These are phyloP conservation scores for Hyphopichia fennica DNA, from an alignment of 1,139 yeast genomes.

Conservation along the genomic window DNA sequence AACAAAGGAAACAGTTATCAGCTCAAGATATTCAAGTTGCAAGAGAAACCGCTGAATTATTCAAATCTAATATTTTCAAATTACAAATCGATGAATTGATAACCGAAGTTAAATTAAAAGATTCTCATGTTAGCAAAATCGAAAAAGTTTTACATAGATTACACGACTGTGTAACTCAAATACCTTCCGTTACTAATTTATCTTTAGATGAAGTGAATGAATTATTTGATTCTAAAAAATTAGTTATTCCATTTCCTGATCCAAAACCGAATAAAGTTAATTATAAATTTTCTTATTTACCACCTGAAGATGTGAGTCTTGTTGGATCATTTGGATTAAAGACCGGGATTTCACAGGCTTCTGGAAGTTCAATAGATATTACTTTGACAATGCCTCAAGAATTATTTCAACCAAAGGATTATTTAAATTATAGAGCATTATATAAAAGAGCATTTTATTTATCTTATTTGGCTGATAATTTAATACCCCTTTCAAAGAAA, in stretches of 20 bases:
- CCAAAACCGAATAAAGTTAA: constrained; percentile 75
- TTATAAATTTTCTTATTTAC: constrained; percentile 65
- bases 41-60: constrained; percentile 88
- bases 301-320: constrained; percentile 77
- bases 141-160: constrained; percentile 79
- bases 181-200: constrained; percentile 56
- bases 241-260: constrained; percentile 82
- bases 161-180: constrained; percentile 64
- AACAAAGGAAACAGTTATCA: constrained; percentile 46
- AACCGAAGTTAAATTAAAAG: constrained; percentile 74
- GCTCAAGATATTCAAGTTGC: constrained; percentile 91
- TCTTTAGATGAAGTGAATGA: constrained; percentile 54
- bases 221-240: constrained; percentile 46
- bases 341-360: constrained; percentile 55
- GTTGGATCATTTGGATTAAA: constrained; percentile 90
- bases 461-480: constrained; percentile 69
- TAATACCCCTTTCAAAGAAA: constrained; percentile 54
- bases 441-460: constrained; percentile 88
- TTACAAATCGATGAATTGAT: constrained; percentile 89
- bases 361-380: constrained; percentile 70
- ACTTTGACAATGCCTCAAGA: constrained; percentile 77
- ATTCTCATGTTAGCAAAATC: constrained; percentile 60
- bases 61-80: constrained; percentile 92
- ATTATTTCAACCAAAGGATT: constrained; percentile 83
- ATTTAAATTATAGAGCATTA: constrained; percentile 82